A percentile compares a stretch with the other conserved stretches of the same genome.
These are phyloP conservation scores for Trametes gibbosa DNA, from an alignment of 768 basidiomycete genomes.

Conservation along the genomic window DNA sequence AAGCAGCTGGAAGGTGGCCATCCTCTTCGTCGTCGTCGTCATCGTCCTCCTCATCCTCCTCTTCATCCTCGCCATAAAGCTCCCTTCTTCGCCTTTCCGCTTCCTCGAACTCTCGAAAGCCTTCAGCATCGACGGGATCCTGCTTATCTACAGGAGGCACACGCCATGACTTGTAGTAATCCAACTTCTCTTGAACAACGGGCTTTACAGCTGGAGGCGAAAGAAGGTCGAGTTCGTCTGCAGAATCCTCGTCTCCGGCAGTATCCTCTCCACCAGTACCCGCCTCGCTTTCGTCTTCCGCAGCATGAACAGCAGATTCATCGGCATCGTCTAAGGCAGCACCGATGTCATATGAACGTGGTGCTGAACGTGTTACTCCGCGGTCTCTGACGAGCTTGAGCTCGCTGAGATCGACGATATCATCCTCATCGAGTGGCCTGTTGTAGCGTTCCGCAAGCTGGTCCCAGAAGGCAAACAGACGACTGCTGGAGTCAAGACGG, in stretches of 20 bases:
- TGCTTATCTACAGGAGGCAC: conserved; percentile 44
- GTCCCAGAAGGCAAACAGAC: conserved; percentile 63
- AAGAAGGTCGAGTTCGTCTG: conserved; percentile 60
- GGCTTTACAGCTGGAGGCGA: conserved; percentile 30
- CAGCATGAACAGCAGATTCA: conserved; percentile 39
- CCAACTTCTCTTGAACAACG: conserved; percentile 31
- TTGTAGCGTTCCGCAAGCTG: conserved; percentile 67
- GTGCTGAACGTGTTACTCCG: conserved; percentile 53
- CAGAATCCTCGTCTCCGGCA: conserved; percentile 31
- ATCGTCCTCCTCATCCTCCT: conserved; percentile 24
- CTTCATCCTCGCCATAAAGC: conserved; percentile 45
- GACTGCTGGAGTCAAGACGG: conserved; percentile 53
- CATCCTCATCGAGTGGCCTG: conserved; percentile 70
- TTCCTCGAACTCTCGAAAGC: conserved; percentile 64
- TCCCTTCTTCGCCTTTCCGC: conserved; percentile 56
- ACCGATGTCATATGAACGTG: conserved; percentile 49
- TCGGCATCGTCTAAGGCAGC: conserved; percentile 36
- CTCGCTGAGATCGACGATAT: conserved; percentile 68
- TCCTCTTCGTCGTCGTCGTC: conserved; percentile 27
- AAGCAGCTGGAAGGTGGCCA: neutral
- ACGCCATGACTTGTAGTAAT: conserved; percentile 30
- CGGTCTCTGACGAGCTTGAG: conserved; percentile 65
- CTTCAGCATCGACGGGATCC: conserved; percentile 55
- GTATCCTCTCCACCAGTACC: conserved; percentile 45
- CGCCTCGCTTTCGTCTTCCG: conserved; percentile 38